Conservation (phyloP, 2,329 filamentous ascomycete species). For the Purpureocillium lavendulum region DNA sequence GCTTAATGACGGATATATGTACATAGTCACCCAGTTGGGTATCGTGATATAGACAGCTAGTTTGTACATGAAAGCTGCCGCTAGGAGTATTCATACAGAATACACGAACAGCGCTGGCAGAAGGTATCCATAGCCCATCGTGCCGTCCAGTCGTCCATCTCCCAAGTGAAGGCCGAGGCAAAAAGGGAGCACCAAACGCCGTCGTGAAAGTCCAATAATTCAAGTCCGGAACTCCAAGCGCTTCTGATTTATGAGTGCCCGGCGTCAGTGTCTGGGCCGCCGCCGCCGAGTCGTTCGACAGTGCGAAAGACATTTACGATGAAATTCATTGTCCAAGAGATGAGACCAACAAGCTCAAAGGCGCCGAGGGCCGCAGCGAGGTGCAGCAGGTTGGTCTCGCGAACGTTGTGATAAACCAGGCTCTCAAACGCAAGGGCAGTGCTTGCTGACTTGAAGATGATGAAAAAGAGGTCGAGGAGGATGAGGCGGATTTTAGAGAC, state of each 20-base stretch:
- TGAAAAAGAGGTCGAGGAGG: constrained; percentile 88
- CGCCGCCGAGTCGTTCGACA: constrained; percentile 51
- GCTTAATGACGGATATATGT: too few species aligned
- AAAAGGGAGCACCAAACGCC: too few species aligned
- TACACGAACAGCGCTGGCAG: too few species aligned
- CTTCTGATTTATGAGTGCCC: constrained; percentile 8
- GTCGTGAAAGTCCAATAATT: too few species aligned
- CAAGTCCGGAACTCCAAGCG: too few species aligned
- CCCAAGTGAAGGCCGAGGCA: too few species aligned
- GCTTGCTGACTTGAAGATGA: constrained; percentile 94
- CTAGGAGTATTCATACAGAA: too few species aligned
- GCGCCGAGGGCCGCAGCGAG: constrained; percentile 61
- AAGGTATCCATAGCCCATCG: too few species aligned
- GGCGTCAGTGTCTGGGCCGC: constrained; percentile 36
- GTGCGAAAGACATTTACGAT: constrained; percentile 72
- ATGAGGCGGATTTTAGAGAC: constrained; percentile 84
- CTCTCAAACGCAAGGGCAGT: constrained; percentile 83
- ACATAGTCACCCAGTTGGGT: too few species aligned
- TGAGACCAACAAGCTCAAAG: constrained; percentile 70
- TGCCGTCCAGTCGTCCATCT: too few species aligned
- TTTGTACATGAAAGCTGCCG: too few species aligned
- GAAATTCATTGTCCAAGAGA: constrained; percentile 89
- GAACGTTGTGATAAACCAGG: constrained; percentile 49
- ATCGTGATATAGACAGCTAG: too few species aligned
- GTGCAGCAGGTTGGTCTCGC: constrained; percentile 36